Evolutionary conservation across 176 grass and related monocot species (phyloP).

Genomic region (Oryza glaberrima): DNA sequence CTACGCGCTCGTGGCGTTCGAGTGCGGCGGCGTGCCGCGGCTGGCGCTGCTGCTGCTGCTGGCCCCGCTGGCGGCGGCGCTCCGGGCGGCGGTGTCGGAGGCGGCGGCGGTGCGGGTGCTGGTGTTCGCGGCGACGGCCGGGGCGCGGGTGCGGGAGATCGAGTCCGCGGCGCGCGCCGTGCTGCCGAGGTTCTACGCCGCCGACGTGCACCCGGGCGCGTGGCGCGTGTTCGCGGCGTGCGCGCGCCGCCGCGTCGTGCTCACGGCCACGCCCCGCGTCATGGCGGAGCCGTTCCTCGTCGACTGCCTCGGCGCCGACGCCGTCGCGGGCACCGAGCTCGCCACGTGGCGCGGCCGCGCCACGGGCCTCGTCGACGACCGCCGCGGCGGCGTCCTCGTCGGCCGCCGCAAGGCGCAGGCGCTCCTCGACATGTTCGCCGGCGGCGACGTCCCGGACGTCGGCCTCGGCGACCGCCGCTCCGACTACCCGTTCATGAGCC

Average conservation of each 20-base stretch:
- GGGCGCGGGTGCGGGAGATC: constrained; percentile 39
- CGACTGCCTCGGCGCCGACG: constrained; percentile 65
- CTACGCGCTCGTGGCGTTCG: constrained; percentile 83
- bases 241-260: constrained; percentile 23
- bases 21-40: constrained; percentile 60
- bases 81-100: constrained; percentile 49
- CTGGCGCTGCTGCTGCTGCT: constrained; percentile 62
- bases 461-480: constrained; percentile 52
- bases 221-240: constrained; percentile 55
- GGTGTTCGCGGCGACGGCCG: constrained; percentile 55
- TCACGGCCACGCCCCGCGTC: constrained; percentile 51
- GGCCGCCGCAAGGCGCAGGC: constrained; percentile 39
- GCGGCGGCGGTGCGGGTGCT: constrained; percentile 56
- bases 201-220: constrained; percentile 55
- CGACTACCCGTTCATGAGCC: constrained; percentile 67
- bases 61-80: constrained; percentile 43
- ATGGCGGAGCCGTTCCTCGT: constrained; percentile 79
- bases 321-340: constrained; percentile 67
- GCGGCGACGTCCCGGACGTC: constrained; percentile 52
- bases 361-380: constrained; percentile 43
- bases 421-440: constrained; percentile 38
- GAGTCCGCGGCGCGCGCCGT: constrained; percentile 67
- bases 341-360: constrained; percentile 41
- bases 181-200: constrained; percentile 68
- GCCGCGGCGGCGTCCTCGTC: constrained; percentile 37